Evolutionary conservation across 768 basidiomycete species (phyloP).

Genomic region (Mycena amicta): DNA sequence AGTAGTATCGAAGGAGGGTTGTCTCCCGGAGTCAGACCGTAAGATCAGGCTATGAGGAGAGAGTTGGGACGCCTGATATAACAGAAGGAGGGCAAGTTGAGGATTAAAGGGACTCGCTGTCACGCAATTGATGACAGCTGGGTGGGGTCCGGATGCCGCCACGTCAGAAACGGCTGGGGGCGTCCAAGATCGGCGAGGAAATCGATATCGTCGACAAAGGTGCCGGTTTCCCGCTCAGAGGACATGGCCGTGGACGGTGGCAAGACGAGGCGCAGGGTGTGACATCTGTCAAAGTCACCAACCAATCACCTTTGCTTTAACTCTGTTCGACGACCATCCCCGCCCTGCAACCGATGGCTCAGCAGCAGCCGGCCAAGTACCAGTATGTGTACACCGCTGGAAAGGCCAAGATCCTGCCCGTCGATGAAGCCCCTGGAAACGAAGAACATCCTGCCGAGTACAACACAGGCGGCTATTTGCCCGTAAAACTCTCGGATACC

Average conservation of each 20-base stretch:
- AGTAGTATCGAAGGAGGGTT: constrained; percentile 7
- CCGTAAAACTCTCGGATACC: constrained; percentile 77
- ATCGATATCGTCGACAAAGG: too few relatives aligned
- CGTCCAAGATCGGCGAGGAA: too few relatives aligned
- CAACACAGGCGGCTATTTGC: constrained; percentile 79
- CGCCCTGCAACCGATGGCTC: constrained; percentile 52
- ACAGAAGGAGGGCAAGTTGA: neutral
- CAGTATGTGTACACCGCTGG: constrained; percentile 73
- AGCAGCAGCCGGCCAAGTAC: constrained; percentile 65
- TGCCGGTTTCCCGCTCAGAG: too few relatives aligned
- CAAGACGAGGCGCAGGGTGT: too few relatives aligned
- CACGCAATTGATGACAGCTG: neutral
- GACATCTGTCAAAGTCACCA: too few relatives aligned
- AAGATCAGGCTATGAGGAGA: too few relatives aligned
- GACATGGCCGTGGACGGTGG: too few relatives aligned
- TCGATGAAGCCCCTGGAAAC: constrained; percentile 64
- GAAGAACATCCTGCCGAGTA: constrained; percentile 86
- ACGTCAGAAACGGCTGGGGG: too few relatives aligned
- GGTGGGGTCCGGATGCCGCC: too few relatives aligned
- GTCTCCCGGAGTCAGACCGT: too few relatives aligned
- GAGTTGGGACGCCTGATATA: neutral
- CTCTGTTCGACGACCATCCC: neutral
- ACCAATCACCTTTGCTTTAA: too few relatives aligned
- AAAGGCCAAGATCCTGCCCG: constrained; percentile 66
- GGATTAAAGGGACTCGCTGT: neutral